phyloP scores from a whole-genome alignment of 345 rosid species.

The Camelina hispida region DNA sequence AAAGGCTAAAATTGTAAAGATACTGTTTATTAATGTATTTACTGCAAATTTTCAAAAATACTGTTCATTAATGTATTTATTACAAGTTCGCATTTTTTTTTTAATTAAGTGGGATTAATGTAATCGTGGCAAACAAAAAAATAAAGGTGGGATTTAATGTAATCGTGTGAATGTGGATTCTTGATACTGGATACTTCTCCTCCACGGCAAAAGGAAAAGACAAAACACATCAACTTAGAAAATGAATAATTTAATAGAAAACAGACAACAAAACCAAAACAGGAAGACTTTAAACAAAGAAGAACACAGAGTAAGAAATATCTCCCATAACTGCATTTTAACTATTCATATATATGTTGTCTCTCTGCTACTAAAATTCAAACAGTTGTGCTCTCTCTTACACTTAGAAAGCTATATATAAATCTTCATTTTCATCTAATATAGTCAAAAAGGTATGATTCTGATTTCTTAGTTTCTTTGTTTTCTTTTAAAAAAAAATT shows the following conservation, averaged over 20 bases:
- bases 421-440: neutral
- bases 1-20: neutral
- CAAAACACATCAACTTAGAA: neutral
- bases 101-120: neutral
- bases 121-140: neutral
- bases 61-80: neutral
- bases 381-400: neutral
- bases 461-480: neutral
- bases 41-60: neutral
- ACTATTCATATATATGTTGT: neutral
- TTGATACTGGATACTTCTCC: slow-evolving; percentile 7
- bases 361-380: neutral
- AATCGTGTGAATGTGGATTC: slow-evolving; percentile 15
- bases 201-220: slow-evolving; percentile 13
- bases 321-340: neutral
- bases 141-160: neutral
- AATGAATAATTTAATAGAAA: slow-evolving; percentile 7
- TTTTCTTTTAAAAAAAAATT: too few relatives aligned
- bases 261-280: slow-evolving; percentile 33
- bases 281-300: slow-evolving; percentile 15
- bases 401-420: neutral
- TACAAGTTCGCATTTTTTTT: neutral
- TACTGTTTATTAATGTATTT: neutral
- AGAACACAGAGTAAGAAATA: slow-evolving; percentile 22
- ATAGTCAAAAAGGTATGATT: neutral